Evolutionary conservation across 2,329 filamentous ascomycete genomes (phyloP).

Genomic region (Lanzia echinophila): DNA sequence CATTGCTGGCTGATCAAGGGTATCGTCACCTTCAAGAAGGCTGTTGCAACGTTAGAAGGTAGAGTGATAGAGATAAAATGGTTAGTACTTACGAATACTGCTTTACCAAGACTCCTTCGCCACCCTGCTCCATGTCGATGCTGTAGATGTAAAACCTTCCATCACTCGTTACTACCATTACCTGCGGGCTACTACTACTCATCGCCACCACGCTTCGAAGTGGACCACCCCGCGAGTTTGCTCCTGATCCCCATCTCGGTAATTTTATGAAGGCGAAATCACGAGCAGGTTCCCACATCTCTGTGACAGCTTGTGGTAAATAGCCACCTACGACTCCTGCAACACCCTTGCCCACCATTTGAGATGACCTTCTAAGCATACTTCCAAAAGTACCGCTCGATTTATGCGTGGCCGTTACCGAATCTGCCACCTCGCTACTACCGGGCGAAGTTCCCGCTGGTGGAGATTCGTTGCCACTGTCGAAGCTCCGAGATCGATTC

Average conservation of each 20-base stretch:
- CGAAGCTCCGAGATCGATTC: conserved; percentile 40
- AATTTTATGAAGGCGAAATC: conserved; percentile 98
- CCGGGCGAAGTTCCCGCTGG: conserved; percentile 25
- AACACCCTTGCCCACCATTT: conserved; percentile 84
- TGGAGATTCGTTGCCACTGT: conserved; percentile 49
- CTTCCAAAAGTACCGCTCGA: conserved; percentile 77
- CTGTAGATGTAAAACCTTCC: conserved; percentile 93
- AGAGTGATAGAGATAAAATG: background rate
- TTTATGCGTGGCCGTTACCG: conserved; percentile 35
- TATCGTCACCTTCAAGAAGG: conserved; percentile 30
- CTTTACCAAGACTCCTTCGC: conserved; percentile 84
- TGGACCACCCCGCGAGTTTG: conserved; percentile 40
- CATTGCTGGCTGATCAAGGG: conserved; percentile 27
- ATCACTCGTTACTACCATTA: conserved; percentile 97
- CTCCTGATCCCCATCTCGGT: conserved; percentile 49
- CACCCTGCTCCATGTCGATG: conserved; percentile 89
- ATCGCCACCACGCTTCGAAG: conserved; percentile 92
- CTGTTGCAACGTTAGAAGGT: conserved; percentile 12
- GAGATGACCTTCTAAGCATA: conserved; percentile 88
- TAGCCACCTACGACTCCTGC: conserved; percentile 88
- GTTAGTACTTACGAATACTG: conserved; percentile 73
- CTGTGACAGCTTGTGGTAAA: conserved; percentile 84
- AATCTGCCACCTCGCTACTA: conserved; percentile 25
- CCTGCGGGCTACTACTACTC: conserved; percentile 87
- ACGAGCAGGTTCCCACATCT: conserved; percentile 93